Conservation (phyloP, 768 basidiomycete genomes). For the Leccinum subgranulosum region DNA sequence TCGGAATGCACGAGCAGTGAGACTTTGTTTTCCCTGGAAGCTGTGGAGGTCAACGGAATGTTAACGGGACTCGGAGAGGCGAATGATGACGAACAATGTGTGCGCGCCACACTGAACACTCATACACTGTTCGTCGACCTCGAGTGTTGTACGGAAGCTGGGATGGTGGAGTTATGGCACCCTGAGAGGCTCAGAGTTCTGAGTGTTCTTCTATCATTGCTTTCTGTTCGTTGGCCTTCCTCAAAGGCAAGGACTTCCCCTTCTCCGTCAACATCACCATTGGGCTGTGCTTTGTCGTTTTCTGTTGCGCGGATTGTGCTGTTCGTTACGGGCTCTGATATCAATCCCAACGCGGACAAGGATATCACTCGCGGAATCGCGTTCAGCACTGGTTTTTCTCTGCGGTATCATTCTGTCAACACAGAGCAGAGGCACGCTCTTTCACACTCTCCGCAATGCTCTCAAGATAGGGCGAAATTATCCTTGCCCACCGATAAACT, state of each 20-base stretch:
- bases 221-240: slow-evolving; percentile 24
- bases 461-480: slow-evolving; percentile 51
- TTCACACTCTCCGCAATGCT: slow-evolving; percentile 27
- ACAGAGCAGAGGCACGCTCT: slow-evolving; percentile 16
- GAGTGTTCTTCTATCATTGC: slow-evolving; percentile 44
- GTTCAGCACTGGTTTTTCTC: slow-evolving; percentile 48
- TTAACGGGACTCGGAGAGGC: slow-evolving; percentile 50
- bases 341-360: slow-evolving; percentile 67
- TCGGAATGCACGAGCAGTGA: slow-evolving; percentile 42
- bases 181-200: slow-evolving; percentile 53
- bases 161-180: slow-evolving; percentile 69
- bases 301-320: slow-evolving; percentile 61
- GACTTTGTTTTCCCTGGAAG: slow-evolving; percentile 57
- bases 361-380: slow-evolving; percentile 70
- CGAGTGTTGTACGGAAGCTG: slow-evolving; percentile 49
- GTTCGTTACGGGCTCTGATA: slow-evolving; percentile 74
- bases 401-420: slow-evolving; percentile 53
- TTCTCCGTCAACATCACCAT: slow-evolving; percentile 42
- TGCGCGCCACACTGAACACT: slow-evolving; percentile 40
- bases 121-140: slow-evolving; percentile 45
- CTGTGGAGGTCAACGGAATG: slow-evolving; percentile 44
- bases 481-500: slow-evolving; percentile 51
- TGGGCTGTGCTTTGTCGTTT: slow-evolving; percentile 53
- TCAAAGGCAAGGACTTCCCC: slow-evolving; percentile 7
- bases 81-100: slow-evolving; percentile 40